phyloP scores from a whole-genome alignment of 768 basidiomycete species.

The Pisolithus tinctorius region DNA sequence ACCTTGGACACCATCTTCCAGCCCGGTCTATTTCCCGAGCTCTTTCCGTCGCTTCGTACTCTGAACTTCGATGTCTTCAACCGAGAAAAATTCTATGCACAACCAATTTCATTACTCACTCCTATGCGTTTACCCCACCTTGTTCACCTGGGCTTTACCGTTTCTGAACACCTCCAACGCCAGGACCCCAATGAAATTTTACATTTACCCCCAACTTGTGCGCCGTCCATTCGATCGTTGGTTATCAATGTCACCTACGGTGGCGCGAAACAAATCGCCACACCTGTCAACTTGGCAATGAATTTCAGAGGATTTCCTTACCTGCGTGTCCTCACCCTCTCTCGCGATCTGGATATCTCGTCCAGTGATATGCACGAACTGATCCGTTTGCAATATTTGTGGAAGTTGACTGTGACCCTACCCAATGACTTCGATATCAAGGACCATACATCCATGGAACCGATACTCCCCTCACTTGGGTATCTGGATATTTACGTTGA shows the following conservation, averaged over 20 bases:
- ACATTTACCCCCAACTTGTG: constrained; percentile 18
- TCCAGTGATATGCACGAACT: constrained; percentile 15
- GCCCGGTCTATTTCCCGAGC: constrained; percentile 9
- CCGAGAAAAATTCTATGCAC: constrained; percentile 4
- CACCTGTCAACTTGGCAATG: constrained; percentile 3
- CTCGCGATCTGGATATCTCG: constrained; percentile 19
- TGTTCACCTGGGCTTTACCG: constrained; percentile 16
- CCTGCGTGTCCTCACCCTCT: constrained; percentile 18
- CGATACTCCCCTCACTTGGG: constrained; percentile 16
- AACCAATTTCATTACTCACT: constrained; percentile 12
- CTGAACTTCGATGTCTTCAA: constrained; percentile 23
- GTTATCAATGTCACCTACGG: too few species aligned
- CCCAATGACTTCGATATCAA: constrained; percentile 13
- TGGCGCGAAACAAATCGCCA: too few species aligned
- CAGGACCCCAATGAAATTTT: constrained; percentile 17
- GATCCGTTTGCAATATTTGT: constrained; percentile 14
- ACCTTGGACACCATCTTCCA: constrained; percentile 14
- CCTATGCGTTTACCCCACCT: constrained; percentile 17
- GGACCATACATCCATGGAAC: not conserved
- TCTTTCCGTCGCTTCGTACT: constrained; percentile 19
- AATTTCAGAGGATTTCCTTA: constrained; percentile 12
- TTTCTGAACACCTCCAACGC: constrained; percentile 13
- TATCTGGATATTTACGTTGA: constrained; percentile 16
- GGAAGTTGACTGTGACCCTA: constrained; percentile 17
- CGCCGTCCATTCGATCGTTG: too few species aligned